Percentiles rank a stretch among this genome's conserved stretches.
phyloP scores from a whole-genome alignment of 371 early-diverging fungal species.

The Mortierella sp. region DNA sequence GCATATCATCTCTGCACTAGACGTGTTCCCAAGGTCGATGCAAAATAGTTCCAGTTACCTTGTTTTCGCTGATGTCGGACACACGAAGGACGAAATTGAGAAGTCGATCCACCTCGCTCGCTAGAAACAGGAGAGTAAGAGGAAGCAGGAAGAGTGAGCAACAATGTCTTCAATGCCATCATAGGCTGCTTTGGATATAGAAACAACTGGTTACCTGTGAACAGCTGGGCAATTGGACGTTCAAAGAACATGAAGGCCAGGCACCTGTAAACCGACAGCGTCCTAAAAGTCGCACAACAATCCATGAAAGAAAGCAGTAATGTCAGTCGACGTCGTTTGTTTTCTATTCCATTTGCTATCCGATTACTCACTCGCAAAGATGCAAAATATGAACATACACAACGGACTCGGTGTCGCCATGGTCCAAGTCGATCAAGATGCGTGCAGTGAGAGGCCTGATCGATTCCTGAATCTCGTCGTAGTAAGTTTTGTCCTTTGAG shows the following conservation, averaged over 20 bases:
- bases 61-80: not conserved
- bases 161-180: too few relatives aligned
- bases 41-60: not conserved
- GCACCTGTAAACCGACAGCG: not conserved
- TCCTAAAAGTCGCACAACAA: not conserved
- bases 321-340: not conserved
- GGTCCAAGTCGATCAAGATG: constrained; percentile 24
- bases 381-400: constrained; percentile 1
- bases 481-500: constrained; percentile 14
- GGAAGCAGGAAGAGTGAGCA: not conserved
- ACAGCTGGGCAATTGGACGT: not conserved
- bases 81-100: not conserved
- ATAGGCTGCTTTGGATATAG: too few relatives aligned
- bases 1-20: too few relatives aligned
- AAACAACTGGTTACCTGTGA: not conserved
- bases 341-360: too few relatives aligned
- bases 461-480: constrained; percentile 17
- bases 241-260: not conserved
- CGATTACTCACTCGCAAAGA: too few relatives aligned
- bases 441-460: constrained; percentile 23
- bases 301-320: not conserved
- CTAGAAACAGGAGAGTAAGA: not conserved
- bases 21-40: not conserved
- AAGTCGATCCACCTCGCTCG: not conserved
- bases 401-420: constrained; percentile 5